A percentile compares a stretch with the other conserved stretches of the same genome.
These are phyloP conservation scores for Asterophora lycoperdoides DNA, from an alignment of 768 basidiomycete genomes.

Conservation along the genomic window DNA sequence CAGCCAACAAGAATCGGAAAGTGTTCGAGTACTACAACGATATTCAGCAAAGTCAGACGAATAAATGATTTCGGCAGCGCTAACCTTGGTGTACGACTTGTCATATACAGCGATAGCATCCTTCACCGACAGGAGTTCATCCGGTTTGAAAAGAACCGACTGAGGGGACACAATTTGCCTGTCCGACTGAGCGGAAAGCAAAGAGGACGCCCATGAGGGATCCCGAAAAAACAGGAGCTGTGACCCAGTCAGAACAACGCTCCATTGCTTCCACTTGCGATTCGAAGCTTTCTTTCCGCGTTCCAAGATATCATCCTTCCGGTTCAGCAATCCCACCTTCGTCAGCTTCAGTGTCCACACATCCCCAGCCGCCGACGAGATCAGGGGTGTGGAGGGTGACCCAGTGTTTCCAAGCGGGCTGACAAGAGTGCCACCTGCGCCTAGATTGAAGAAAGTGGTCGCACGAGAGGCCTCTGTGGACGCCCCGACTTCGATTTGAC, in stretches of 20 bases:
- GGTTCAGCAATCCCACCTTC: conserved; percentile 74
- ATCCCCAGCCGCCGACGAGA: conserved; percentile 25
- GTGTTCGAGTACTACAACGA: conserved; percentile 56
- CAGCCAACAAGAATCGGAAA: conserved; percentile 71
- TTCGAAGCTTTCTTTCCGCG: conserved; percentile 71
- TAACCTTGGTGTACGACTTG: conserved; percentile 69
- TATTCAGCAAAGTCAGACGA: conserved; percentile 5
- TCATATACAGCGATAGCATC: conserved; percentile 81
- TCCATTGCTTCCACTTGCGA: conserved; percentile 87
- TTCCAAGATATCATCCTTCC: conserved; percentile 77
- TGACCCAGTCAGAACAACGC: conserved; percentile 81
- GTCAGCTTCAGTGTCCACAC: conserved; percentile 59
- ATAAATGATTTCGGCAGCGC: conserved; percentile 10
- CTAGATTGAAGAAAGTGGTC: conserved; percentile 33
- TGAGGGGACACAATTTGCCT: conserved; percentile 36
- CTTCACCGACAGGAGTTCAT: conserved; percentile 78
- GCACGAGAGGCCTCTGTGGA: conserved; percentile 32
- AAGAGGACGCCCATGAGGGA: conserved; percentile 45
- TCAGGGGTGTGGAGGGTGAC: conserved; percentile 4
- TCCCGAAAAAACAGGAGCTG: conserved; percentile 91
- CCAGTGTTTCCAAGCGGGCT: conserved; percentile 23
- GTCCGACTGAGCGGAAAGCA: conserved; percentile 37
- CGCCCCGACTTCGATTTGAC: conserved; percentile 50
- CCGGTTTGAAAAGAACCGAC: conserved; percentile 59
- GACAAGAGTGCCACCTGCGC: conserved; percentile 30